phyloP scores from a whole-genome alignment of 2,329 filamentous ascomycete genomes.

The Cordyceps javanica region DNA sequence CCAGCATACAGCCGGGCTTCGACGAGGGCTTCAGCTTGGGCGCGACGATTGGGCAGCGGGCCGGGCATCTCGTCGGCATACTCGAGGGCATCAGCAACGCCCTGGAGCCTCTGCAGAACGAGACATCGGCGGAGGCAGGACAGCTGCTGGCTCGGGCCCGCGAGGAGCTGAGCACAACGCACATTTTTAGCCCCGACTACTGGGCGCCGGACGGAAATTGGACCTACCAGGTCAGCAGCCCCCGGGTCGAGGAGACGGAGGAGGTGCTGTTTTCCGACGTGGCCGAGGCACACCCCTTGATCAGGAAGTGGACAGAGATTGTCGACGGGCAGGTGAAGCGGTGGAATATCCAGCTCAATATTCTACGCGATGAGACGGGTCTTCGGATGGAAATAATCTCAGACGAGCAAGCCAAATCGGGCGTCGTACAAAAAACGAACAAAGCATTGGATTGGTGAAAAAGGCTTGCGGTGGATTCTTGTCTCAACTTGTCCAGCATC shows the following conservation, averaged over 20 bases:
- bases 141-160: constrained; percentile 43
- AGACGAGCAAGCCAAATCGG: constrained; percentile 23
- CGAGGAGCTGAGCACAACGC: constrained; percentile 53
- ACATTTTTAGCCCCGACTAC: constrained; percentile 59
- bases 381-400: constrained; percentile 22
- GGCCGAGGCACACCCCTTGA: constrained; percentile 60
- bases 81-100: constrained; percentile 64
- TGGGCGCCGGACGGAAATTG: constrained; percentile 67
- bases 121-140: constrained; percentile 19
- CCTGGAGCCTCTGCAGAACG: constrained; percentile 25
- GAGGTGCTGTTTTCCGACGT: constrained; percentile 55
- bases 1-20: constrained; percentile 78
- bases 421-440: constrained; percentile 21
- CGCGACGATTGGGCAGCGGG: constrained; percentile 67
- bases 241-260: constrained; percentile 25
- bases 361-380: constrained; percentile 29
- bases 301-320: constrained; percentile 52
- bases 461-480: not conserved
- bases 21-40: constrained; percentile 86
- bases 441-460: constrained; percentile 34
- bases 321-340: constrained; percentile 25
- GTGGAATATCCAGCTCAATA: constrained; percentile 29
- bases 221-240: constrained; percentile 51
- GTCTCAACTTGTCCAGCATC: not conserved
- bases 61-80: constrained; percentile 69